Percentiles rank a stretch among this genome's conserved stretches.
phyloP scores from a whole-genome alignment of 495 filamentous ascomycete genomes.

The Neurospora sp. region DNA sequence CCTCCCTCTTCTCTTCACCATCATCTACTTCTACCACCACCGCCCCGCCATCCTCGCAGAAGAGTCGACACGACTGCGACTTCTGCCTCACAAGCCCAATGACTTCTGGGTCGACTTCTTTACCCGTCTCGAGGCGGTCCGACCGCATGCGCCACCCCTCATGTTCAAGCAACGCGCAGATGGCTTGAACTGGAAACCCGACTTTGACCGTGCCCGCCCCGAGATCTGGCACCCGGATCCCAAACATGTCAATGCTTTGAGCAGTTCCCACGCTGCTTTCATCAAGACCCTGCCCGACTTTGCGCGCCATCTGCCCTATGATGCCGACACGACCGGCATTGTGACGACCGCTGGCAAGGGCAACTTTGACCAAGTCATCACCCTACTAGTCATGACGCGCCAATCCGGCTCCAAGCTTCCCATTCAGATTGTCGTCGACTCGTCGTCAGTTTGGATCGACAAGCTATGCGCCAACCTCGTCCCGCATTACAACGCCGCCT shows the following conservation, averaged over 20 bases:
- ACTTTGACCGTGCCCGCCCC: neutral
- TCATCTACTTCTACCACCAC: neutral
- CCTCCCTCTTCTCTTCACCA: slow-evolving; percentile 4
- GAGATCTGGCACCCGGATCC: neutral
- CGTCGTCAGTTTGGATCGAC: slow-evolving; percentile 38
- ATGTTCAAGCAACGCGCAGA: neutral
- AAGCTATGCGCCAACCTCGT: slow-evolving; percentile 43
- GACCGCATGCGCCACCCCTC: neutral
- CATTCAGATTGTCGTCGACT: slow-evolving; percentile 49
- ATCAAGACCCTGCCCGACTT: slow-evolving; percentile 26
- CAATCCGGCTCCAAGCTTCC: slow-evolving; percentile 45
- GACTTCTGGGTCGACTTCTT: slow-evolving; percentile 14
- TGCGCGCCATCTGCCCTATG: slow-evolving; percentile 33
- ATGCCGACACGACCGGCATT: slow-evolving; percentile 40
- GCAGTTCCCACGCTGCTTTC: slow-evolving; percentile 32
- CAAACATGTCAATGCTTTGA: neutral
- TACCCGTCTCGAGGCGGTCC: slow-evolving; percentile 5
- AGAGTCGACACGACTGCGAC: neutral
- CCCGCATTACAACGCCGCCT: slow-evolving; percentile 40
- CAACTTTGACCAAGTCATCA: slow-evolving; percentile 27
- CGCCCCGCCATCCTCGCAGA: neutral
- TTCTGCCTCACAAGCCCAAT: neutral
- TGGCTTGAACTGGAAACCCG: slow-evolving; percentile 6
- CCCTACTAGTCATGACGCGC: slow-evolving; percentile 48
- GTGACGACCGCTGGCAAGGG: slow-evolving; percentile 33